Conservation (phyloP, 2,329 filamentous ascomycete species). For the Monosporascus sp. region DNA sequence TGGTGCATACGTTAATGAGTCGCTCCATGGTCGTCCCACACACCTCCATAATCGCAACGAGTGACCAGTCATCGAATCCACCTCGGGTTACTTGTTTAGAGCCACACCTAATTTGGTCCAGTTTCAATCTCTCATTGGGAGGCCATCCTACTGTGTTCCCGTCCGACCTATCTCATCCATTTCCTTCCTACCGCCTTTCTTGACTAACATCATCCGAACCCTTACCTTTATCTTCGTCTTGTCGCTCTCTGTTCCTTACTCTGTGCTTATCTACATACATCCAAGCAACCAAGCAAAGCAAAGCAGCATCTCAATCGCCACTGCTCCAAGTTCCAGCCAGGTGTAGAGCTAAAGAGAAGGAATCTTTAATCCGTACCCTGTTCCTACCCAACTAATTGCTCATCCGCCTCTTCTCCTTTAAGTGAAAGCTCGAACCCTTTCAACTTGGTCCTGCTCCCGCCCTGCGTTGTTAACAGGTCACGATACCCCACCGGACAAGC, state of each 20-base stretch:
- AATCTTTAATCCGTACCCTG: slow-evolving; percentile 16
- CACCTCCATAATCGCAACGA: slow-evolving; percentile 5
- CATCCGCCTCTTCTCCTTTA: slow-evolving; percentile 18
- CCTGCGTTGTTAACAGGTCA: slow-evolving; percentile 10
- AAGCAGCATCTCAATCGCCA: slow-evolving; percentile 19
- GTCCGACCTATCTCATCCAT: slow-evolving; percentile 13
- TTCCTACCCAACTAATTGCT: slow-evolving; percentile 20
- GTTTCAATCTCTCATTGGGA: slow-evolving; percentile 1
- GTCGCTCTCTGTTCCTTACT: slow-evolving; percentile 28
- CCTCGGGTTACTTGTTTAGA: neutral
- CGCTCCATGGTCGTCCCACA: slow-evolving; percentile 27
- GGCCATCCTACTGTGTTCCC: slow-evolving; percentile 17
- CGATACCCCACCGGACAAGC: slow-evolving; percentile 15
- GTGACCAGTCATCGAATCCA: neutral
- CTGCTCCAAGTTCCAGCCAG: slow-evolving; percentile 15
- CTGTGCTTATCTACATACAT: slow-evolving; percentile 10
- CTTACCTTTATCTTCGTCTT: slow-evolving; percentile 26
- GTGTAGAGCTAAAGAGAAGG: slow-evolving; percentile 15
- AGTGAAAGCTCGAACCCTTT: slow-evolving; percentile 20
- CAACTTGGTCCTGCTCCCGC: slow-evolving; percentile 17
- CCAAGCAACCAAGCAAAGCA: slow-evolving; percentile 3
- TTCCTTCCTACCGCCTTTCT: slow-evolving; percentile 24
- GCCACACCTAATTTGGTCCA: slow-evolving; percentile 7
- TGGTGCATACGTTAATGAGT: slow-evolving; percentile 7
- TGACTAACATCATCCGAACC: slow-evolving; percentile 14